phyloP scores from a whole-genome alignment of 2,329 filamentous ascomycete species.

The Aspergillus floridensis region DNA sequence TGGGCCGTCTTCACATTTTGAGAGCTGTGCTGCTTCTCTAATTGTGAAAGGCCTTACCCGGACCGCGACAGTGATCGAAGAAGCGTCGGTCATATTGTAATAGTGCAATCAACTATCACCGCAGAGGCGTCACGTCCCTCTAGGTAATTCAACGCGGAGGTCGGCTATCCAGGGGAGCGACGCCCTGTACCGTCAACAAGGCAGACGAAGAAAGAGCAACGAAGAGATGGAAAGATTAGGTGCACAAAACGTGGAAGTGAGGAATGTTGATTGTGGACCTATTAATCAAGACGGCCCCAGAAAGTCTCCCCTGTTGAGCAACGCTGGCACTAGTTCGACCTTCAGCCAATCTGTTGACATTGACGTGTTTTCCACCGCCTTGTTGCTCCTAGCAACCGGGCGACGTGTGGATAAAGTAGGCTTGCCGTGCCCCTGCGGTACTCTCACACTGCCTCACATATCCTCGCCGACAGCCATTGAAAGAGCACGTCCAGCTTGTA shows the following conservation, averaged over 20 bases:
- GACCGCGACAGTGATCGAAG: constrained; percentile 54
- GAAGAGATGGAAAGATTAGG: constrained; percentile 16
- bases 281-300: constrained; percentile 11
- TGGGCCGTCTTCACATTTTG: constrained; percentile 72
- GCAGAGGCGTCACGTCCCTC: constrained; percentile 16
- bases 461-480: neutral
- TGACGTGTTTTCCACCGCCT: constrained; percentile 24
- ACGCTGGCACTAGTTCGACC: constrained; percentile 14
- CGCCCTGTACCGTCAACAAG: constrained; percentile 21
- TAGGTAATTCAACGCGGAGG: constrained; percentile 17
- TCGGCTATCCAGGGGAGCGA: constrained; percentile 19
- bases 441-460: neutral
- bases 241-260: constrained; percentile 8
- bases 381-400: constrained; percentile 36
- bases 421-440: neutral
- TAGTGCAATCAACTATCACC: neutral
- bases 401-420: constrained; percentile 17
- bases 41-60: constrained; percentile 71
- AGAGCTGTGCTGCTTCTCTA: constrained; percentile 88
- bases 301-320: constrained; percentile 15
- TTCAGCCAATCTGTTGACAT: constrained; percentile 25
- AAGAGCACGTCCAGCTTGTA: neutral
- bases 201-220: constrained; percentile 11
- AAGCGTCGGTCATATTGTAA: constrained; percentile 46
- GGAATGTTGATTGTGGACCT: constrained; percentile 35